Evolutionary conservation across 192 early-diverging fungal species (phyloP).

Genomic region (Gaertneriomyces semiglobifer): DNA sequence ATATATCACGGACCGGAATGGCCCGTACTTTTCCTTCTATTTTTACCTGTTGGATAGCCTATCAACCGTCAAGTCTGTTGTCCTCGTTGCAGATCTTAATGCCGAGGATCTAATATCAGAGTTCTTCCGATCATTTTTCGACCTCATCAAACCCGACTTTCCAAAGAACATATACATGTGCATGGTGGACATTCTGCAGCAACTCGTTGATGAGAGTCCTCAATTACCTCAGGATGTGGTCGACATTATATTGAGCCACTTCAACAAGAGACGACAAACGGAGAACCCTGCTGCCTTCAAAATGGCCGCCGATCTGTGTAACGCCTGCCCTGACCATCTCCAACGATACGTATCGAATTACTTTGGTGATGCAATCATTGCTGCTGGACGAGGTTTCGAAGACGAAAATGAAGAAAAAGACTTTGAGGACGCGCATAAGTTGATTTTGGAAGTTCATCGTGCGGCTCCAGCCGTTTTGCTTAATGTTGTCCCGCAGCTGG

Average conservation of each 20-base stretch:
- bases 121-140: conserved; percentile 72
- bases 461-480: conserved; percentile 71
- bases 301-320: conserved; percentile 81
- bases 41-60: conserved; percentile 88
- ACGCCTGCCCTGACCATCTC: conserved; percentile 66
- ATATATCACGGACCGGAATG: conserved; percentile 52
- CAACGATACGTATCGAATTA: conserved; percentile 87
- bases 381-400: conserved; percentile 40
- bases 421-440: conserved; percentile 62
- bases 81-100: conserved; percentile 77
- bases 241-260: conserved; percentile 77
- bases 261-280: conserved; percentile 62
- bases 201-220: conserved; percentile 72
- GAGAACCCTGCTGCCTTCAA: conserved; percentile 40
- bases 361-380: conserved; percentile 79
- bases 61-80: conserved; percentile 76
- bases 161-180: conserved; percentile 74
- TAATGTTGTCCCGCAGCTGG: conserved; percentile 89
- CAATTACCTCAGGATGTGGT: conserved; percentile 74
- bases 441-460: conserved; percentile 79
- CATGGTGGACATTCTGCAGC: conserved; percentile 77
- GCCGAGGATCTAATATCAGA: conserved; percentile 70
- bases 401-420: conserved; percentile 39
- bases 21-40: conserved; percentile 67
- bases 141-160: conserved; percentile 58